These are phyloP conservation scores for Tetracladium marchalianum DNA, from an alignment of 495 filamentous ascomycete genomes.

Conservation along the genomic window DNA sequence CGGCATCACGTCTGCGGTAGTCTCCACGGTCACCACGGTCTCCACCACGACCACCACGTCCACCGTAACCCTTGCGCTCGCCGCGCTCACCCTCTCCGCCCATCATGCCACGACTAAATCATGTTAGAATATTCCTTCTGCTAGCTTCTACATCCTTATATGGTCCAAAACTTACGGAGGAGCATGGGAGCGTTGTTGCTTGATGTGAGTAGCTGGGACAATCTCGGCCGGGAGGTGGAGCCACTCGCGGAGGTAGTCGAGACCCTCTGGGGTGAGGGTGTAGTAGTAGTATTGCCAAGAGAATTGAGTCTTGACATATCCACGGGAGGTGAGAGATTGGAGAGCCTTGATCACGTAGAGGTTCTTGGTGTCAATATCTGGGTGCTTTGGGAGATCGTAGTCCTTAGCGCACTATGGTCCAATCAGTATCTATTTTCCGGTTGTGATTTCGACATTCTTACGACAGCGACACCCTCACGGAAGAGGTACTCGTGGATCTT, in stretches of 20 bases:
- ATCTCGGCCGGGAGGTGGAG: slow-evolving; percentile 99
- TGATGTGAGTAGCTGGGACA: slow-evolving; percentile 98
- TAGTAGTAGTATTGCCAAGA: slow-evolving; percentile 99
- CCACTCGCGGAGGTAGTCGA: slow-evolving; percentile 99
- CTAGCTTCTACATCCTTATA: too few relatives aligned
- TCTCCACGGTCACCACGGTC: slow-evolving; percentile 71
- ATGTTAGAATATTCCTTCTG: too few relatives aligned
- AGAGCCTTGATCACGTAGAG: slow-evolving; percentile 96
- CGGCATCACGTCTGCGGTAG: slow-evolving; percentile 73
- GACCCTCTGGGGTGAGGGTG: slow-evolving; percentile 97
- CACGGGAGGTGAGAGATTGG: slow-evolving; percentile 95
- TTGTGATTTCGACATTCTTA: slow-evolving; percentile 39
- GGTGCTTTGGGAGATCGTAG: slow-evolving; percentile 87
- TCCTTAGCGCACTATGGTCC: slow-evolving; percentile 47
- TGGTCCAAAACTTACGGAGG: slow-evolving; percentile 43
- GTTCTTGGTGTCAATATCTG: slow-evolving; percentile 97
- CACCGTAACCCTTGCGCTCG: slow-evolving; percentile 59
- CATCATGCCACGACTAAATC: slow-evolving; percentile 72
- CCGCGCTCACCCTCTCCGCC: slow-evolving; percentile 62
- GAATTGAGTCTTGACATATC: slow-evolving; percentile 99
- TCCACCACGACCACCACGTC: slow-evolving; percentile 50
- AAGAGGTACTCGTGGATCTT: slow-evolving; percentile 99
- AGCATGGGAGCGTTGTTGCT: slow-evolving; percentile 97
- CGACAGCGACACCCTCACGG: slow-evolving; percentile 98
- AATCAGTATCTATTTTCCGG: too few relatives aligned